These are phyloP conservation scores for Ogataea trehalophila DNA, from an alignment of 805 yeast species.

Conservation along the genomic window DNA sequence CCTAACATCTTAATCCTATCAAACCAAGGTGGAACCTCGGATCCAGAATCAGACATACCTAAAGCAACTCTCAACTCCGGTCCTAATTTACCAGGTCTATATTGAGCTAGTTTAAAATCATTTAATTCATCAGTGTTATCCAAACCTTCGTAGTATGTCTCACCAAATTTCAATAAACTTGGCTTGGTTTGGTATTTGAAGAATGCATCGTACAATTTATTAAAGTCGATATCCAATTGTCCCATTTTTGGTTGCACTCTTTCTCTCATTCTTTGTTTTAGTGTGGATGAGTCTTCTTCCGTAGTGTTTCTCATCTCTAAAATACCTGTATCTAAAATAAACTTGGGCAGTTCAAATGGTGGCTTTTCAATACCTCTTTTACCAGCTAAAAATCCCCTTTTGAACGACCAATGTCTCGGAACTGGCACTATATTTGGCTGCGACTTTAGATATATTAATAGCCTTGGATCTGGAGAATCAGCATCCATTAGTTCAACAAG, in stretches of 20 bases:
- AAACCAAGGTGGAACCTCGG: constrained; percentile 75
- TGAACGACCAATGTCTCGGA: constrained; percentile 80
- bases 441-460: constrained; percentile 61
- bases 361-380: constrained; percentile 61
- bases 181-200: constrained; percentile 80
- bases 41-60: constrained; percentile 45
- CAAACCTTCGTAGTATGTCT: constrained; percentile 69
- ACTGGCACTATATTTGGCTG: constrained; percentile 66
- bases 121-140: constrained; percentile 33
- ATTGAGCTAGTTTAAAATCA: constrained; percentile 30
- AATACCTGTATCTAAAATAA: constrained; percentile 78
- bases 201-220: constrained; percentile 77
- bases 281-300: constrained; percentile 46
- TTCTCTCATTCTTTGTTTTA: constrained; percentile 74
- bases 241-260: constrained; percentile 89
- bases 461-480: constrained; percentile 73
- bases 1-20: constrained; percentile 64
- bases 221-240: constrained; percentile 78
- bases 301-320: constrained; percentile 73
- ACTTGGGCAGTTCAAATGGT: constrained; percentile 74
- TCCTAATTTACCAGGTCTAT: constrained; percentile 65
- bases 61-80: constrained; percentile 59
- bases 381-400: constrained; percentile 66
- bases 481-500: constrained; percentile 83
- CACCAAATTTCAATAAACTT: constrained; percentile 62